Evolutionary conservation across 2,329 filamentous ascomycete genomes (phyloP).

Genomic region (Colletotrichum falcatum): DNA sequence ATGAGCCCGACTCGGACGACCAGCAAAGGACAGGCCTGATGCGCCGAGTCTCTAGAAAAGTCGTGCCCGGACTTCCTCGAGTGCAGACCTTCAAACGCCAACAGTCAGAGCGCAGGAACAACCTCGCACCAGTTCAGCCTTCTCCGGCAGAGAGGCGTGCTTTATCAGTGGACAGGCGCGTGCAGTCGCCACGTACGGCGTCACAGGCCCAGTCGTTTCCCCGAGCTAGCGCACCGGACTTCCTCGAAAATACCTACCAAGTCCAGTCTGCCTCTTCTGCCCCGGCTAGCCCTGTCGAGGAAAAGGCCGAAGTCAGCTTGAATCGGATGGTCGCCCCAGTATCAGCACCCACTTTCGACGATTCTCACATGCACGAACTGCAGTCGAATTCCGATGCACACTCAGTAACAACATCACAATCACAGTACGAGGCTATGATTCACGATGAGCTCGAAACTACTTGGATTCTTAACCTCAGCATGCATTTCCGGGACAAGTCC

Average conservation of each 20-base stretch:
- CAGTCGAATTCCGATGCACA: conserved; percentile 55
- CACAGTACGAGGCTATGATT: conserved; percentile 71
- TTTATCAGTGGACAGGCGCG: conserved; percentile 71
- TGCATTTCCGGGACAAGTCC: conserved; percentile 96
- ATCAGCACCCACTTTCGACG: conserved; percentile 14
- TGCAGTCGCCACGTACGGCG: conserved; percentile 51
- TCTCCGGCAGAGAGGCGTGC: conserved; percentile 77
- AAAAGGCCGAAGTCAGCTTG: conserved; percentile 46
- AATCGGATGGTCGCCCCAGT: conserved; percentile 42
- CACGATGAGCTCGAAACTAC: conserved; percentile 85
- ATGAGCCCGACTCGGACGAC: conserved; percentile 45
- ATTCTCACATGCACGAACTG: conserved; percentile 46
- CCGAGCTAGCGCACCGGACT: conserved; percentile 62
- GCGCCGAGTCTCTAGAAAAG: conserved; percentile 65
- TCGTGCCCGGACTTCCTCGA: conserved; percentile 83
- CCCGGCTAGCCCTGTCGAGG: conserved; percentile 50
- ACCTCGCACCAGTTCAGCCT: conserved; percentile 74
- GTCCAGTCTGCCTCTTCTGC: conserved; percentile 46
- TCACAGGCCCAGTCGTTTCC: conserved; percentile 54
- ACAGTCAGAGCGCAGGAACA: conserved; percentile 82
- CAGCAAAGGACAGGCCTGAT: conserved; percentile 51
- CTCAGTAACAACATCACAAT: conserved; percentile 60
- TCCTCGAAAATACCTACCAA: conserved; percentile 50
- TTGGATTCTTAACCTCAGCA: conserved; percentile 98
- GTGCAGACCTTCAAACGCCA: conserved; percentile 85